phyloP scores from a whole-genome alignment of 495 filamentous ascomycete genomes.

The Aspergillus ellipticus region DNA sequence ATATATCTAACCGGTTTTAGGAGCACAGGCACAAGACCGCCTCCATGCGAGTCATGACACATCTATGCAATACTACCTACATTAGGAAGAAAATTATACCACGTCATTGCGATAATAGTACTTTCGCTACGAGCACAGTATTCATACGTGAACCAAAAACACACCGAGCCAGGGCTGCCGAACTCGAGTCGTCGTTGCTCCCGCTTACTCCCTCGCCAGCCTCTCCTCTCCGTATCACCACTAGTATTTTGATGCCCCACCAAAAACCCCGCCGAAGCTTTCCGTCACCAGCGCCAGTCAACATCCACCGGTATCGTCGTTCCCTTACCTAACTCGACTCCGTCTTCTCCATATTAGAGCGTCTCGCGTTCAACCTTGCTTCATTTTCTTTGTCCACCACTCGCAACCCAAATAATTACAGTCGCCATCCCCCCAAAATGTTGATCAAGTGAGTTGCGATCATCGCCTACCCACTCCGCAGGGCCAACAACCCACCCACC shows the following conservation, averaged over 20 bases:
- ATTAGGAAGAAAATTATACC: too few species aligned
- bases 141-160: too few species aligned
- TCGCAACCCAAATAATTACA: neutral
- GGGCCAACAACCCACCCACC: neutral
- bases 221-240: neutral
- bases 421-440: conserved; percentile 30
- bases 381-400: neutral
- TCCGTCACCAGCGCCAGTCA: conserved; percentile 15
- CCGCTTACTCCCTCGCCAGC: neutral
- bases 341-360: neutral
- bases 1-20: neutral
- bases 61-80: too few species aligned
- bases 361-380: neutral
- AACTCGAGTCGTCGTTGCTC: too few species aligned
- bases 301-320: conserved; percentile 16
- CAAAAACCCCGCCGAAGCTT: conserved; percentile 18
- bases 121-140: neutral
- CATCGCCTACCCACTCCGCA: neutral
- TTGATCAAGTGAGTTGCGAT: conserved; percentile 43
- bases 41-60: neutral
- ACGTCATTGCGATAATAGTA: too few species aligned
- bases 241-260: conserved; percentile 15
- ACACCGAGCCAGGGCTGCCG: too few species aligned
- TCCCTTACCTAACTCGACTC: conserved; percentile 13
- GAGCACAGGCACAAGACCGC: neutral